Conservation (phyloP, 345 rosid species). For the Gossypium longicalyx region DNA sequence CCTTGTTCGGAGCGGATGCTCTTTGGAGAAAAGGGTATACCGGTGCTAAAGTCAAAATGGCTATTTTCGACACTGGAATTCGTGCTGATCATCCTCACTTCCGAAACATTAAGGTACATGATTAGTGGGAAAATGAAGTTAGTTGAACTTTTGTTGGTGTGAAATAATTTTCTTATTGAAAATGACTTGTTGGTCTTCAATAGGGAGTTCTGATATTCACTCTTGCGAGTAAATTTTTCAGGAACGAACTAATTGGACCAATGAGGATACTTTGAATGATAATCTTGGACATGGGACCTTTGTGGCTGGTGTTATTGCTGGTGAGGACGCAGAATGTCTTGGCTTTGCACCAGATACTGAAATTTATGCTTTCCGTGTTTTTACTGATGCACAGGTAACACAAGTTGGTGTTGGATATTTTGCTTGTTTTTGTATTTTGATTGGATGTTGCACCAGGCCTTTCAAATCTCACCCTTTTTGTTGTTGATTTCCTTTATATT, state of each 20-base stretch:
- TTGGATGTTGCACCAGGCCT: not conserved
- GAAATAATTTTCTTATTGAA: not conserved
- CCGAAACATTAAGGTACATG: slow-evolving; percentile 82
- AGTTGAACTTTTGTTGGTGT: not conserved
- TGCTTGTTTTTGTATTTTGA: slow-evolving; percentile 11
- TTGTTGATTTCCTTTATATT: not conserved
- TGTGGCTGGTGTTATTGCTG: slow-evolving; percentile 98
- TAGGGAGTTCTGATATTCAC: slow-evolving; percentile 24
- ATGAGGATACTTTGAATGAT: slow-evolving; percentile 94
- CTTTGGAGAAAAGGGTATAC: slow-evolving; percentile 91
- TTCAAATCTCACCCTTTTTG: not conserved
- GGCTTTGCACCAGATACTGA: slow-evolving; percentile 97
- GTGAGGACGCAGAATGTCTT: slow-evolving; percentile 80
- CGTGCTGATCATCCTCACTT: slow-evolving; percentile 92
- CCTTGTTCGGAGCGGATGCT: slow-evolving; percentile 86
- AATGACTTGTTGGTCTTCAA: not conserved
- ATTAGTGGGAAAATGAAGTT: not conserved
- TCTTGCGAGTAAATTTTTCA: slow-evolving; percentile 28
- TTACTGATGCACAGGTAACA: slow-evolving; percentile 98
- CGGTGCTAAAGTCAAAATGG: slow-evolving; percentile 95
- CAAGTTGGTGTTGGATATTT: slow-evolving; percentile 23
- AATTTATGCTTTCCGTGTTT: slow-evolving; percentile 90
- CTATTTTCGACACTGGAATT: slow-evolving; percentile 95
- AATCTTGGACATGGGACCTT: slow-evolving; percentile 99
- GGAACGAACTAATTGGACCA: slow-evolving; percentile 99